Evolutionary conservation across 176 grass and related monocot genomes (phyloP), one percentile per base, ranked within the genome.

Genomic region (Thalia dealbata): DNA sequence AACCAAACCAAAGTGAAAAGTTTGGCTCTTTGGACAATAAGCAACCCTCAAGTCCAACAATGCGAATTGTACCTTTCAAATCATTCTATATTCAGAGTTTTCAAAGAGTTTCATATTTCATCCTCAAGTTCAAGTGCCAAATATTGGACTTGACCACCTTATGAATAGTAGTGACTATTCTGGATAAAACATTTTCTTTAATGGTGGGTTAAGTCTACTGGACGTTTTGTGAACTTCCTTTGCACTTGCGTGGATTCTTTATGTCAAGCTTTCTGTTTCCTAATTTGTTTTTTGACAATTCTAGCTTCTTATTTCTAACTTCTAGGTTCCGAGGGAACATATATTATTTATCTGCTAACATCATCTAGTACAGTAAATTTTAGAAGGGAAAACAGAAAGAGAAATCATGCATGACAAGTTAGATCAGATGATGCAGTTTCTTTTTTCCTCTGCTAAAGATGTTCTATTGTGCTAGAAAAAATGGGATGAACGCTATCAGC

Each of bases 401-500:
- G 28, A 52, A 0, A 46, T 44, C 13, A 77, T 59, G 65, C 11
- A 21, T 24, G 59, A 55, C 51, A 0, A 12, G 28, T 38, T 52
- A 51, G 65, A 58, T 64, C 64, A 14, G 68, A 81, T 23, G 48
- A 22, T 56, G 67, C 63, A 59, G 38, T 61, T 71, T 84, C 4
- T 58, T 41, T 25, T 76, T 76, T 69, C 21, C 30, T 45, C 46
- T 41, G 19, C 45, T 75, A 19, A 75, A 5, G 2, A 75, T 41
- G 11, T 25, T 61, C 70, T 66, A 28, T 56, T 88, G 19, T 69
- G 76, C 19, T 76, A 96, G 88, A 88, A 73, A 73, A 86, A 84
- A 79, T 76, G 60, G 66, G 67, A 25, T 14, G 83, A 78, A 26
- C 8, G 43, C 60, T 76, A 84, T 78, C 78, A 86, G 52, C 46